Base-by-base conservation (phyloP, 1,139 yeast species). In the Saccharomyces hybrid region DNA sequence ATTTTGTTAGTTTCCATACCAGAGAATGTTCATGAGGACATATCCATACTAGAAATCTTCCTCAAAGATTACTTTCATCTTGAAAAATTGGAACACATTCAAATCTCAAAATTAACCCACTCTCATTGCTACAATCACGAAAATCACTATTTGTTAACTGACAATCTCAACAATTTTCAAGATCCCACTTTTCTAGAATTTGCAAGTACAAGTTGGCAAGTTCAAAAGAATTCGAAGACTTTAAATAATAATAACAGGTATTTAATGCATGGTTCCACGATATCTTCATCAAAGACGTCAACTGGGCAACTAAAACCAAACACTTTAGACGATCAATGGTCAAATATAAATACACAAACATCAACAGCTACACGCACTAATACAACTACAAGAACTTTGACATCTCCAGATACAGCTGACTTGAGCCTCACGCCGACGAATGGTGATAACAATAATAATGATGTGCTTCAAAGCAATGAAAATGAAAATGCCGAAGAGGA, bases 1-100 rank as follows among this genome's bases (percentile, higher is more conserved):
- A 55, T 69, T 14, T 54, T 68, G 31, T 58, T 69, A 19, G 63
- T 68, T 8, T 68, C 72, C 3, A 66, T 69, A 27, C 71, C 71
- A 1, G 70, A 66, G 47, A 58, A 60, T 29, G 59, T 68, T n/a
- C 65, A 63, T 51, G 54, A 67, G 48, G 70, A 68, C 50, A 56
- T 66, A 7, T 53, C 59, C 3, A 55, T 69, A 16, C 53, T 69
- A 38, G 70, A 68, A 48, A 62, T 64, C 25, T 68, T 68, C 48
- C 54, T 69, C 48, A 58, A 60, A 29, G 69, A 67, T 52, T 66
- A 67, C 53, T 68, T 69, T 52, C 66, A 66, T 52, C 51, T 65
- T 48, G 66, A 62, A 44, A 62, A 63, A 28, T 55, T 67, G 46
- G 57, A 61, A 38, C 59, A 65, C 49, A 65, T 67, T 38, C 59